phyloP scores from a whole-genome alignment of 768 basidiomycete genomes.

The Leucocoprinus sp. region DNA sequence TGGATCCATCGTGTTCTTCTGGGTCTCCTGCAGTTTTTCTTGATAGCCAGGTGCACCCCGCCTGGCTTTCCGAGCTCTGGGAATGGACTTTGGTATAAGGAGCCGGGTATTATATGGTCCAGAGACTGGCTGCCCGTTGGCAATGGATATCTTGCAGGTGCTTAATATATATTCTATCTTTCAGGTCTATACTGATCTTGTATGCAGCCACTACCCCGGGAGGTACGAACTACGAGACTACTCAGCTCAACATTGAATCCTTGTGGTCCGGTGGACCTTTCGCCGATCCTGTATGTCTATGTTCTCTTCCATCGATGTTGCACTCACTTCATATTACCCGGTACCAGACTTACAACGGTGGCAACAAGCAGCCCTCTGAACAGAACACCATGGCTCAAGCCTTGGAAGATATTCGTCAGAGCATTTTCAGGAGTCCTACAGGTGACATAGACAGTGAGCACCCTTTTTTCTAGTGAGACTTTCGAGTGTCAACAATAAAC shows the following conservation, averaged over 20 bases:
- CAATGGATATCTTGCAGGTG: constrained; percentile 65
- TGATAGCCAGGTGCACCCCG: constrained; percentile 17
- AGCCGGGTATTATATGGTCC: constrained; percentile 46
- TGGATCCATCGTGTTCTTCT: constrained; percentile 19
- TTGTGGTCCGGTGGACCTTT: constrained; percentile 74
- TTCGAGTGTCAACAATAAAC: not conserved
- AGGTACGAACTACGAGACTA: constrained; percentile 48
- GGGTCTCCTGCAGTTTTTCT: constrained; percentile 17
- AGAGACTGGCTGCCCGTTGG: constrained; percentile 61
- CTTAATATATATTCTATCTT: constrained; percentile 10
- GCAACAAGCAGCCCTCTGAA: constrained; percentile 47
- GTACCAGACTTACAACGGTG: constrained; percentile 57
- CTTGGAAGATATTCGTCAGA: constrained; percentile 45
- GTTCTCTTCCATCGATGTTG: not conserved
- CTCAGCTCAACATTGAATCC: constrained; percentile 68
- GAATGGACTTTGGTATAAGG: constrained; percentile 68
- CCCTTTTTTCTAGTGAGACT: not conserved
- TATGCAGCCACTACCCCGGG: constrained; percentile 56
- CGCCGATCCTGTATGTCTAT: constrained; percentile 46
- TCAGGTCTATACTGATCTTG: not conserved
- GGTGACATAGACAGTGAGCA: constrained; percentile 51
- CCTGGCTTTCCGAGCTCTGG: constrained; percentile 58
- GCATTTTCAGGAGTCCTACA: constrained; percentile 48
- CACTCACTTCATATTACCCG: not conserved
- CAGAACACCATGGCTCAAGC: constrained; percentile 33